These are phyloP conservation scores for Chlamydomonas sp. DNA, from an alignment of 139 green algal species.

Conservation along the genomic window DNA sequence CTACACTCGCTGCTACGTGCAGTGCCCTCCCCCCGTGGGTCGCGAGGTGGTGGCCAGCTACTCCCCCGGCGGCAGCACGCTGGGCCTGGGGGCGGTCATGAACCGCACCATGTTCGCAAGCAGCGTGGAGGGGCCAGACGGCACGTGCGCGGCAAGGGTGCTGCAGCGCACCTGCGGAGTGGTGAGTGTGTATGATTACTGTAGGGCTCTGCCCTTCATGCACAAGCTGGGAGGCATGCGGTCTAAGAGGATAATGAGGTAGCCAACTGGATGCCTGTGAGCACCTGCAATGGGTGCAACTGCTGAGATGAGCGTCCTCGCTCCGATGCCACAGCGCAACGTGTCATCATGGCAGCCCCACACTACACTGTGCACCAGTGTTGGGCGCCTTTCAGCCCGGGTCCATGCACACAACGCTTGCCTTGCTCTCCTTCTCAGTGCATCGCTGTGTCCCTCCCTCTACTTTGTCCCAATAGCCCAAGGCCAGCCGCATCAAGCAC, in stretches of 20 bases:
- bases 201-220: no score
- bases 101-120: conserved; percentile 22
- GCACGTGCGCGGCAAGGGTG: background rate
- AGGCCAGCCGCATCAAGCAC: background rate
- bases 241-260: no score
- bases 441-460: background rate
- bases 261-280: no score
- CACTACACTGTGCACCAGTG: no score
- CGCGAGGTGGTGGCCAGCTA: background rate
- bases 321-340: no score
- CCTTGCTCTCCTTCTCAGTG: background rate
- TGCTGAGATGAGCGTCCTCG: no score
- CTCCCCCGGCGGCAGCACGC: background rate
- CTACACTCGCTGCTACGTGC: background rate
- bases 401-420: background rate
- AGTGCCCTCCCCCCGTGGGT: background rate
- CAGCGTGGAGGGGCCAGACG: conserved; percentile 1
- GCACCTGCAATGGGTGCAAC: no score
- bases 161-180: conserved; percentile 8
- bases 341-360: no score
- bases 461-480: conserved; percentile 1
- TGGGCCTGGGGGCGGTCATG: background rate
- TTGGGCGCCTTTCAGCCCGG: no score
- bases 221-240: no score
- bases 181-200: background rate